A percentile compares a stretch with the other conserved stretches of the same genome.
phyloP scores from a whole-genome alignment of 2,329 filamentous ascomycete genomes.

The Aphanocladium album region DNA sequence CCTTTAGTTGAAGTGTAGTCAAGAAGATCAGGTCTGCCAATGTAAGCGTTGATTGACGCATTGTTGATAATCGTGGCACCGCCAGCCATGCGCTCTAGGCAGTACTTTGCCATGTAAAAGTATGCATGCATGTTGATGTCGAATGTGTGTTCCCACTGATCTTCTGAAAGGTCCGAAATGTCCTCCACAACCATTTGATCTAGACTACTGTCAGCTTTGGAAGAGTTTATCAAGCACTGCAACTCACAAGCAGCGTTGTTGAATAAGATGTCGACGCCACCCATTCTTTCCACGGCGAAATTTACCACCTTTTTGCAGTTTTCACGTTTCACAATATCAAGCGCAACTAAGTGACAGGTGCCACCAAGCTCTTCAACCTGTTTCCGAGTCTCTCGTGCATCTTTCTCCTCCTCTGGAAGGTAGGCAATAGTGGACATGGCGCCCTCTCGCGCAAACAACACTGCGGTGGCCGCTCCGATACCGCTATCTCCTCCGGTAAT shows the following conservation, averaged over 20 bases:
- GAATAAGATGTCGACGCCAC: conserved; percentile 66
- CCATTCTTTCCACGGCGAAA: conserved; percentile 59
- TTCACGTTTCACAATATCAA: conserved; percentile 59
- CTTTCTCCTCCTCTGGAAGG: conserved; percentile 68
- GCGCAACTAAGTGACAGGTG: conserved; percentile 58
- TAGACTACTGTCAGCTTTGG: conserved; percentile 10
- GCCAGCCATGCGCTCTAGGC: conserved; percentile 66
- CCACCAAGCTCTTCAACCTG: conserved; percentile 61
- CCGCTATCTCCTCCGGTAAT: conserved; percentile 80
- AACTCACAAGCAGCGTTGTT: conserved; percentile 69
- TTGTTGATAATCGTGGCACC: conserved; percentile 81
- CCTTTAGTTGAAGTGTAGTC: conserved; percentile 80
- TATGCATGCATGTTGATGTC: conserved; percentile 77
- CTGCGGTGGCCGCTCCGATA: conserved; percentile 69
- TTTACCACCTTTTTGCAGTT: conserved; percentile 69
- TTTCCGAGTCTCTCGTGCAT: conserved; percentile 69
- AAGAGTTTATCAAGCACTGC: no score
- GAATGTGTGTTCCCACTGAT: conserved; percentile 77
- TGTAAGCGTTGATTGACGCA: conserved; percentile 77
- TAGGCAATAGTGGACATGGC: conserved; percentile 70
- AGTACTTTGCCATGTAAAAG: conserved; percentile 77
- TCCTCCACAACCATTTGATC: conserved; percentile 60
- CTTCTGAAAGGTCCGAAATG: conserved; percentile 66
- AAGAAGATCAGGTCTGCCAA: conserved; percentile 72
- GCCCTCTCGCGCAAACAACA: conserved; percentile 78